phyloP scores from a whole-genome alignment of 176 grass and related monocot species.

The Aegilops tauschii region DNA sequence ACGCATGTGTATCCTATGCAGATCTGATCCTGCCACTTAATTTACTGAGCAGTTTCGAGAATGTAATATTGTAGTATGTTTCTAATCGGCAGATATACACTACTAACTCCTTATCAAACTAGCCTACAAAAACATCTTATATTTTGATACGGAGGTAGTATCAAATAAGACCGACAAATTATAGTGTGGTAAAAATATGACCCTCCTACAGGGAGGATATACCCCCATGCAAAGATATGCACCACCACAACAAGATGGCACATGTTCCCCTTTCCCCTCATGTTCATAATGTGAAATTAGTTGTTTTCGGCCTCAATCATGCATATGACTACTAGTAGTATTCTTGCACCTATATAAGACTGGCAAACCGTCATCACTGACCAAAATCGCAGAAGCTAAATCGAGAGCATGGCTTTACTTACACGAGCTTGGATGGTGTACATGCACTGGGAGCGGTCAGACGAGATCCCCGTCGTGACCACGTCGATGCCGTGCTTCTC shows the following conservation, averaged over 20 bases:
- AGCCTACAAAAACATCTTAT: background rate
- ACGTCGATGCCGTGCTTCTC: slow-evolving; percentile 63
- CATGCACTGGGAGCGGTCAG: slow-evolving; percentile 16
- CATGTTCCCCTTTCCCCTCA: background rate
- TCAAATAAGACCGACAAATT: background rate
- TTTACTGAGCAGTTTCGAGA: background rate
- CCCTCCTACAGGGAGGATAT: background rate
- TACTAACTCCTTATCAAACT: background rate
- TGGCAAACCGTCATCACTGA: background rate
- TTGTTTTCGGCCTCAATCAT: background rate
- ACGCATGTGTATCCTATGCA: too few species aligned
- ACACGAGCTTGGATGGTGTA: slow-evolving; percentile 61
- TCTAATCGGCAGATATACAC: background rate
- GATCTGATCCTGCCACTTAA: too few species aligned
- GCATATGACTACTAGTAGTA: slow-evolving; percentile 17
- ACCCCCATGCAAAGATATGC: background rate
- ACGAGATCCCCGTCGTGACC: slow-evolving; percentile 31
- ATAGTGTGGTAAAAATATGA: background rate
- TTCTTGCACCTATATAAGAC: too few species aligned
- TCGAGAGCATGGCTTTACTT: slow-evolving; percentile 23
- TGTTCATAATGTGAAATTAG: background rate
- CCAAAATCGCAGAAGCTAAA: background rate
- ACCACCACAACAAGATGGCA: background rate
- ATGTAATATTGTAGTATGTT: background rate
- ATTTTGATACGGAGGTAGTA: background rate